Evolutionary conservation across 805 yeast genomes (phyloP).

Genomic region (Cyberlindnera americana): DNA sequence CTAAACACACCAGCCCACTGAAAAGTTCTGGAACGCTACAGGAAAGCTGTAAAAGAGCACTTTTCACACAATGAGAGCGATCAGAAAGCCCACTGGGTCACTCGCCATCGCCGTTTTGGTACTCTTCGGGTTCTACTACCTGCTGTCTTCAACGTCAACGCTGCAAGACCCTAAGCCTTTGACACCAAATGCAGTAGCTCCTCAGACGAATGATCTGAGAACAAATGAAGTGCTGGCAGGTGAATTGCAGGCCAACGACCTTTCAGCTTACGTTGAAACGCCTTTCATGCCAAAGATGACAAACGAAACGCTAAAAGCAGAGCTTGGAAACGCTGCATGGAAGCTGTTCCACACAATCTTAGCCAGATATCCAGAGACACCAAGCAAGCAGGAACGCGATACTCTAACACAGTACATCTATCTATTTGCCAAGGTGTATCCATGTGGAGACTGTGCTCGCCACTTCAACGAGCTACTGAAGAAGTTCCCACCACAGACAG

Average conservation of each 20-base stretch:
- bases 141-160: constrained; percentile 15
- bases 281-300: constrained; percentile 88
- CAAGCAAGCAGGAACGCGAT: constrained; percentile 56
- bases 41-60: no score
- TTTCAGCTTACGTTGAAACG: constrained; percentile 3
- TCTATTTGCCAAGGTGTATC: constrained; percentile 87
- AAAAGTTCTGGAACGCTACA: no score
- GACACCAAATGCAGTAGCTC: constrained; percentile 14
- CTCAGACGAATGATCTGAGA: background rate
- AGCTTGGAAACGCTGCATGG: constrained; percentile 91
- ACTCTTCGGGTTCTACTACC: constrained; percentile 18
- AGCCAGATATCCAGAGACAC: constrained; percentile 87
- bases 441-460: constrained; percentile 95
- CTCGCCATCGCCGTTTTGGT: constrained; percentile 10
- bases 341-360: constrained; percentile 83
- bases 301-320: constrained; percentile 76
- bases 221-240: background rate
- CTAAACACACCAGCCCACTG: no score
- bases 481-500: constrained; percentile 81
- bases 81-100: constrained; percentile 11
- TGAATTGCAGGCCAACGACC: no score
- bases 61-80: constrained; percentile 13
- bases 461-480: constrained; percentile 73
- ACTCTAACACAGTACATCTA: constrained; percentile 63
- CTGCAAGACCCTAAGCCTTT: constrained; percentile 28